These are phyloP conservation scores for Fraxinus nigra DNA, from an alignment of 305 asterid species.

Conservation along the genomic window DNA sequence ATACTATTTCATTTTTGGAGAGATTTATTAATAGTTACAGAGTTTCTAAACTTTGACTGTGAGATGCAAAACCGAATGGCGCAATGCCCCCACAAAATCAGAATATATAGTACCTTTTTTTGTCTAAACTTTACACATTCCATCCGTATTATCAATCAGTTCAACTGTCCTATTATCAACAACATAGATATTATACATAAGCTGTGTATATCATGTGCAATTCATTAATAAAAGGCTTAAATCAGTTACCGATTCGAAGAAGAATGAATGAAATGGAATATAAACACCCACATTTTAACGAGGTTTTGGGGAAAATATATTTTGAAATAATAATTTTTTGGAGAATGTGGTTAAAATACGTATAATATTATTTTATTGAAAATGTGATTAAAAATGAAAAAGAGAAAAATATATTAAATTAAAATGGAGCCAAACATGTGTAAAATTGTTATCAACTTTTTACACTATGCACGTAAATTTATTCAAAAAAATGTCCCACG, in stretches of 20 bases:
- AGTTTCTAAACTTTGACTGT: background rate
- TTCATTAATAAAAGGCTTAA: background rate
- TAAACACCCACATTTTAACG: slow-evolving; percentile 30
- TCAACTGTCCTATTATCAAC: background rate
- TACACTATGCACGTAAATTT: too few species aligned
- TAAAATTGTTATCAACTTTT: too few species aligned
- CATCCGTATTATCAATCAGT: background rate
- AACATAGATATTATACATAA: background rate
- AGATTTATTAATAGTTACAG: too few species aligned
- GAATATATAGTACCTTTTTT: too few species aligned
- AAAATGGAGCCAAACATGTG: too few species aligned
- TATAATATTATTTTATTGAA: too few species aligned
- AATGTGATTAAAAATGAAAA: too few species aligned
- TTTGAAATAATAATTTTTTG: too few species aligned
- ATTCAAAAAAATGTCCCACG: too few species aligned
- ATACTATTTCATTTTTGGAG: background rate
- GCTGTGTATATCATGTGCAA: background rate
- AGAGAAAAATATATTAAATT: too few species aligned
- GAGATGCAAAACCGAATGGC: background rate
- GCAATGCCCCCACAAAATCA: background rate
- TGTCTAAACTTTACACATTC: background rate
- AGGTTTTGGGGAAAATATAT: too few species aligned
- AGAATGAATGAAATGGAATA: slow-evolving; percentile 61
- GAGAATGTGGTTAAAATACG: too few species aligned
- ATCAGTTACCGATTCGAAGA: slow-evolving; percentile 63